Conservation (phyloP, 805 yeast species). For the Monosporozyma unispora region DNA sequence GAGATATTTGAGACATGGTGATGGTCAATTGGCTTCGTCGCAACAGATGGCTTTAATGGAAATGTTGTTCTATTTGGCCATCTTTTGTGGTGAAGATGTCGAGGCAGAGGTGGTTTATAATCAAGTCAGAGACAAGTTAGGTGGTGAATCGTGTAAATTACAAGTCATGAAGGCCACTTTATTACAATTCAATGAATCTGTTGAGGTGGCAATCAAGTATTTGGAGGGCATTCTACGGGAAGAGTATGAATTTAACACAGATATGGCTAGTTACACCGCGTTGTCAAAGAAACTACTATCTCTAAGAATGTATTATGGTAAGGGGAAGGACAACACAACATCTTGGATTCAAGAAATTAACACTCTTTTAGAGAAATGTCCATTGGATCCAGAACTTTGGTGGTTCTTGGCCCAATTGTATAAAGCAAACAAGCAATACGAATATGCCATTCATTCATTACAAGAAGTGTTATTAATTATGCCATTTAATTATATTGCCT, state of each 20-base stretch:
- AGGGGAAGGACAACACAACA: constrained; percentile 5
- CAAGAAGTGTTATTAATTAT: constrained; percentile 61
- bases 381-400: constrained; percentile 74
- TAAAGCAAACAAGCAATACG: constrained; percentile 47
- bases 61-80: constrained; percentile 57
- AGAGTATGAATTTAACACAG: constrained; percentile 44
- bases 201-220: constrained; percentile 31
- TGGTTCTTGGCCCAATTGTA: constrained; percentile 67
- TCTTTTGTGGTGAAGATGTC: constrained; percentile 53
- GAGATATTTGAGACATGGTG: constrained; percentile 16
- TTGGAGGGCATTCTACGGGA: constrained; percentile 42
- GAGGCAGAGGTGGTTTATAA: constrained; percentile 65
- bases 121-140: constrained; percentile 58
- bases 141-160: constrained; percentile 33
- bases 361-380: constrained; percentile 32
- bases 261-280: constrained; percentile 22
- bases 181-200: constrained; percentile 20
- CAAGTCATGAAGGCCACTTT: constrained; percentile 26
- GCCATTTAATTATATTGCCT: constrained; percentile 40
- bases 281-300: constrained; percentile 24
- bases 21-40: constrained; percentile 23
- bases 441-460: constrained; percentile 54
- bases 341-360: constrained; percentile 11
- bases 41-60: constrained; percentile 56
- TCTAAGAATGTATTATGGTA: constrained; percentile 9